Evolutionary conservation across 352 stramenopile genomes (phyloP), one percentile per base, ranked within the genome.

Genomic region (Pythium dissimile): DNA sequence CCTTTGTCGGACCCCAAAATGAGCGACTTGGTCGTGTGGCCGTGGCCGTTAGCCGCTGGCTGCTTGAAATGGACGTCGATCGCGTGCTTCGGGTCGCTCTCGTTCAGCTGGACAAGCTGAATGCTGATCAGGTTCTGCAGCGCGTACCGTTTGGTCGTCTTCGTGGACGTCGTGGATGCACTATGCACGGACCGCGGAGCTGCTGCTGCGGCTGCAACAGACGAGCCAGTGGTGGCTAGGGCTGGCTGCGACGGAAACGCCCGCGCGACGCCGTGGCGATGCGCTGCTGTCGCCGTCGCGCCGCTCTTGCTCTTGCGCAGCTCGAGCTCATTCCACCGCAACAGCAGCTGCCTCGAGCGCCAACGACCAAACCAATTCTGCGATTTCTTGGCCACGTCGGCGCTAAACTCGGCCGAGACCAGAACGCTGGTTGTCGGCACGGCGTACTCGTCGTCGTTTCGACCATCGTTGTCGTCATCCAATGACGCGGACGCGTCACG

Each of bases 331-430:
- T 72, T 69, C 72, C 75, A 88, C 12, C 73, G 73, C 6, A 89
- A 51, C 15, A 77, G 53, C 37, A 88, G 26, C 9, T 75, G 67
- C 0, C 75, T 66, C 11, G 67, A 65, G 18, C 77, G 72, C 77
- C 80, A 86, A 3, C 80, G 67, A 20, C 73, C 76, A 24, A 88
- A 64, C 80, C 80, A 90, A 52, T 75, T 81, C 20, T 82, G 72
- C 30, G 72, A 85, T 28, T 87, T 88, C 60, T 88, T 87, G 26
- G 79, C 34, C 24, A 90, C 74, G 16, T 90, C 72, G 0, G 63
- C 47, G 12, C 71, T 58, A 41, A 84, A 87, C 18, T 84, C 74
- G 5, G 48, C 43, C 37, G 84, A 54, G 23, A 86, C 42, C 0
- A 68, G 55, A 1, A 64, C 56, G 35, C 62, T 55, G 42, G 42